Percentiles rank a stretch among this genome's conserved stretches.
Conservation (phyloP, 2,329 filamentous ascomycete genomes). For the Ophiostoma pallidulum region DNA sequence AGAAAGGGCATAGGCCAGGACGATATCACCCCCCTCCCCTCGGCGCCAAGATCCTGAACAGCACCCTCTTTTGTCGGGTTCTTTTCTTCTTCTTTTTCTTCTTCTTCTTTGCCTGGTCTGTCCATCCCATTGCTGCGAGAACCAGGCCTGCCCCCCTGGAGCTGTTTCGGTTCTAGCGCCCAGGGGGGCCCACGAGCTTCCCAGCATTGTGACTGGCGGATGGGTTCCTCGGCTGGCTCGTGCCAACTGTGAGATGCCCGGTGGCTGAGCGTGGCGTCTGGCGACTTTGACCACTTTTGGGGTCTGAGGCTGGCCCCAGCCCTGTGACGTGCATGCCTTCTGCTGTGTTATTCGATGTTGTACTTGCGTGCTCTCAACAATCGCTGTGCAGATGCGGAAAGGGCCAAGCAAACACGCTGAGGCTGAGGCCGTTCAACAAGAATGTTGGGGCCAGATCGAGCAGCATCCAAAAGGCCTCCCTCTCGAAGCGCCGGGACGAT, state of each 20-base stretch:
- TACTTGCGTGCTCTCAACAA: too few species aligned
- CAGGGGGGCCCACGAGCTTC: not conserved
- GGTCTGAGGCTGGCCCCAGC: too few species aligned
- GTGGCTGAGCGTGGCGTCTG: too few species aligned
- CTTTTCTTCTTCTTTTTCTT: not conserved
- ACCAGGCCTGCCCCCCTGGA: conserved; percentile 1
- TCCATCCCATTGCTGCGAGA: not conserved
- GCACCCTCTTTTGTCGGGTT: not conserved
- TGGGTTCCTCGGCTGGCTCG: too few species aligned
- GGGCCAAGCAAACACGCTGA: not conserved
- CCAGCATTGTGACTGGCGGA: too few species aligned
- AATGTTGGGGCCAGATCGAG: too few species aligned
- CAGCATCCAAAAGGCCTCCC: conserved; percentile 4
- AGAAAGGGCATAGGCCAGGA: not conserved
- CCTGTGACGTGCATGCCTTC: too few species aligned
- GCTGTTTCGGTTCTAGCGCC: conserved; percentile 8
- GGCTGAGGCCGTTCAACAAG: not conserved
- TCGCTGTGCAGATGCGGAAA: too few species aligned
- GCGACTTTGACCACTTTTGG: too few species aligned
- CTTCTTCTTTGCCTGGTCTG: not conserved
- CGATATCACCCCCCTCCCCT: too few species aligned
- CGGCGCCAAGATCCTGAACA: conserved; percentile 1
- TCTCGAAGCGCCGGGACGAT: conserved; percentile 4
- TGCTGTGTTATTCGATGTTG: too few species aligned
- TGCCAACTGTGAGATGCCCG: too few species aligned